Evolutionary conservation across 2,329 filamentous ascomycete genomes (phyloP).

Genomic region (Coleophoma eucalyptorum): DNA sequence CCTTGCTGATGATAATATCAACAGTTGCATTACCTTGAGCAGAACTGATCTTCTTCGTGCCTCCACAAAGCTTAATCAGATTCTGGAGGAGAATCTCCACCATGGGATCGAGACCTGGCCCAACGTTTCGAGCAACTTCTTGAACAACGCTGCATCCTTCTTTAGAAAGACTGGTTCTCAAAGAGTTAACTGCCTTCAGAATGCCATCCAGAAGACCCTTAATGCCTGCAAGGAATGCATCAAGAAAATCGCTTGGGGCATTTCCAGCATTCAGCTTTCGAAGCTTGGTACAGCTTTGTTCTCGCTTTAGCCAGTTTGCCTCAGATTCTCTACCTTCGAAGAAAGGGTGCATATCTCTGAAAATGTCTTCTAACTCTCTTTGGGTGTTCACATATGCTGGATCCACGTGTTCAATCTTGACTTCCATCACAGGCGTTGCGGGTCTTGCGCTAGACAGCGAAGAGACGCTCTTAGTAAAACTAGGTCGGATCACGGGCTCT

Average conservation of each 20-base stretch:
- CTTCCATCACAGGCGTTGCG: conserved; percentile 59
- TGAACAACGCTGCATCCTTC: conserved; percentile 82
- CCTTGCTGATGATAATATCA: conserved; percentile 74
- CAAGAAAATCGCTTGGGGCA: conserved; percentile 70
- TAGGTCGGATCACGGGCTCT: conserved; percentile 29
- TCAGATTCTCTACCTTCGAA: conserved; percentile 91
- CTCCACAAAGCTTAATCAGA: conserved; percentile 83
- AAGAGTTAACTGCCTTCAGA: conserved; percentile 76
- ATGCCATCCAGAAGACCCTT: conserved; percentile 81
- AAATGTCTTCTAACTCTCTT: conserved; percentile 82
- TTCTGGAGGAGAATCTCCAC: conserved; percentile 86
- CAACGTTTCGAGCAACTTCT: conserved; percentile 74
- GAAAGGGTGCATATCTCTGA: conserved; percentile 73
- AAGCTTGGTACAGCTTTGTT: conserved; percentile 74
- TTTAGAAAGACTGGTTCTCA: conserved; percentile 86
- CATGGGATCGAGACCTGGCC: conserved; percentile 79
- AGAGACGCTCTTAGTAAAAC: conserved; percentile 48
- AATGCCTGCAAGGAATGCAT: conserved; percentile 65
- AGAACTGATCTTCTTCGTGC: conserved; percentile 89
- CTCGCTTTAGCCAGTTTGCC: conserved; percentile 84
- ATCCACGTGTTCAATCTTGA: conserved; percentile 66
- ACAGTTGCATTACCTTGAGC: conserved; percentile 79
- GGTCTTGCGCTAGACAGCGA: conserved; percentile 41
- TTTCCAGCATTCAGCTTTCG: conserved; percentile 81
- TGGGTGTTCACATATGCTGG: conserved; percentile 80